These are phyloP conservation scores for Jatropha podagrica DNA, from an alignment of 441 rosid species.

Conservation along the genomic window DNA sequence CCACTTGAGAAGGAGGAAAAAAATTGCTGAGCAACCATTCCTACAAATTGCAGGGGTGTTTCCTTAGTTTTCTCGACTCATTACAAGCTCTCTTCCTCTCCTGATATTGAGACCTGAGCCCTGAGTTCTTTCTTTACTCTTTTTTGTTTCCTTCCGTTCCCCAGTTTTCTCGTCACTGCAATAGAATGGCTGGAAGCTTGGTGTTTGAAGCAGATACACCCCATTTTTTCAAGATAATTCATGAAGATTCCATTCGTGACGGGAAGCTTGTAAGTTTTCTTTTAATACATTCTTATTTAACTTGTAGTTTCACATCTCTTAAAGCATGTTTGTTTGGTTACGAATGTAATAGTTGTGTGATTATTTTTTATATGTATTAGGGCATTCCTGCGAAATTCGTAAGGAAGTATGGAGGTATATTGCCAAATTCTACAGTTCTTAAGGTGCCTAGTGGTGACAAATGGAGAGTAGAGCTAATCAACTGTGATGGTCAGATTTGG, in stretches of 20 bases:
- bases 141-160: no score
- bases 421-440: slow-evolving; percentile 20
- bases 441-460: slow-evolving; percentile 29
- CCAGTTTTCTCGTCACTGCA: no score
- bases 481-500: slow-evolving; percentile 39
- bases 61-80: no score
- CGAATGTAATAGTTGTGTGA: not conserved
- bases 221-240: slow-evolving; percentile 27
- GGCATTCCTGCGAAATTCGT: slow-evolving; percentile 28
- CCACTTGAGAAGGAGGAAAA: no score
- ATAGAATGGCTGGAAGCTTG: no score
- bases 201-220: not conserved
- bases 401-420: slow-evolving; percentile 19
- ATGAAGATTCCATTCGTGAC: not conserved
- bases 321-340: not conserved
- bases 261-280: slow-evolving; percentile 17
- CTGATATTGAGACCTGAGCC: no score
- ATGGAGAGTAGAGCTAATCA: slow-evolving; percentile 31
- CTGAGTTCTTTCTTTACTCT: no score
- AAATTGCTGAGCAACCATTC: no score
- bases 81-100: no score
- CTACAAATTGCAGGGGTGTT: no score
- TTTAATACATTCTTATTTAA: not conserved
- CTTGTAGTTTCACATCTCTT: not conserved
- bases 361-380: not conserved